Conservation (phyloP, 352 stramenopile genomes). For the Globisporangium takayamanum region DNA sequence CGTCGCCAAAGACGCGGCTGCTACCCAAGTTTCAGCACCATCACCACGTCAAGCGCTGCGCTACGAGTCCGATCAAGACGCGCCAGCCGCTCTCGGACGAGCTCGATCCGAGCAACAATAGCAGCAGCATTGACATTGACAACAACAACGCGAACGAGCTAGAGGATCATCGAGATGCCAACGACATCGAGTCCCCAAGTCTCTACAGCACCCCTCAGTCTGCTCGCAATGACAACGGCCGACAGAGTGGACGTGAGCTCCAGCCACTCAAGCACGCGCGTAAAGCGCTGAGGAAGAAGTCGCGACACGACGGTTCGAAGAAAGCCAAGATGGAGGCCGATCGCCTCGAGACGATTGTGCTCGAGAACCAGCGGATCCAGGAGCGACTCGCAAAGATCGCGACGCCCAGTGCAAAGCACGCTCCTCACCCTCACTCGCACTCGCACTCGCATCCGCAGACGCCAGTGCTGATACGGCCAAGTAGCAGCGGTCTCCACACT, state of each 20-base stretch:
- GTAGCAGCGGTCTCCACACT: slow-evolving; percentile 11
- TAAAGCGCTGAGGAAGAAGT: slow-evolving; percentile 13
- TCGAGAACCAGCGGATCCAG: slow-evolving; percentile 24
- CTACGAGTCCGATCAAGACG: slow-evolving; percentile 41
- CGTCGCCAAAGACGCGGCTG: slow-evolving; percentile 46
- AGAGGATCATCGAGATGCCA: background rate
- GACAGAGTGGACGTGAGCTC: background rate
- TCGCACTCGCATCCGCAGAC: background rate
- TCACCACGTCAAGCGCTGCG: slow-evolving; percentile 27
- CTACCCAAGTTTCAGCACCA: slow-evolving; percentile 43
- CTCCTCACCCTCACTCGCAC: too few species aligned
- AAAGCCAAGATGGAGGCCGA: slow-evolving; percentile 20
- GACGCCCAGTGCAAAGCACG: slow-evolving; percentile 1
- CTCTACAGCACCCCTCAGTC: background rate
- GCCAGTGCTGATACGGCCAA: background rate
- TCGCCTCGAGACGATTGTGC: slow-evolving; percentile 12
- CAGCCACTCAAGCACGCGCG: slow-evolving; percentile 10
- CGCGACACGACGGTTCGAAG: slow-evolving; percentile 11
- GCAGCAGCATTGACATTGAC: background rate
- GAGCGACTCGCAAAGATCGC: slow-evolving; percentile 19
- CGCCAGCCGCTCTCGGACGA: slow-evolving; percentile 9
- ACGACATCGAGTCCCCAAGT: background rate
- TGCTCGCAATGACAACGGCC: background rate
- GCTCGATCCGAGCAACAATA: too few species aligned
- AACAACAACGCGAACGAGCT: background rate